A percentile compares a stretch with the other conserved stretches of the same genome.
Conservation (phyloP, 202 grass and related monocot genomes). For the Brachypodium distachyon region DNA sequence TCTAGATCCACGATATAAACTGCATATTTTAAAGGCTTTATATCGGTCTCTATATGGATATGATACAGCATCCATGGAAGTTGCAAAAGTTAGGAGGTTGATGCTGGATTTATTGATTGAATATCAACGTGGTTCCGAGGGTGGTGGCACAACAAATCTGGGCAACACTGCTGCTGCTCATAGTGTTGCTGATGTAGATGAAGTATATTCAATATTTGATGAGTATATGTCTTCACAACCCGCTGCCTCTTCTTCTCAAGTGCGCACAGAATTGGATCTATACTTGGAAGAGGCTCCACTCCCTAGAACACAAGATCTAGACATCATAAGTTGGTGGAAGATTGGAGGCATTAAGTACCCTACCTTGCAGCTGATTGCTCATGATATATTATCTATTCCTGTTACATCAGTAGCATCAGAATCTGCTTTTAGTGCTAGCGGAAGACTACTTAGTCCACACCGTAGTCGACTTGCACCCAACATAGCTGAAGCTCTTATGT, state of each 20-base stretch:
- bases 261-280: background rate
- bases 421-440: background rate
- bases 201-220: background rate
- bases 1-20: background rate
- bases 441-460: background rate
- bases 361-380: background rate
- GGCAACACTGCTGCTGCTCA: accelerated
- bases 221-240: background rate
- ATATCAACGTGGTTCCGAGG: background rate
- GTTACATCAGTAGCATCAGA: background rate
- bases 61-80: background rate
- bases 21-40: background rate
- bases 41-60: background rate
- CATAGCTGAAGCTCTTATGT: background rate
- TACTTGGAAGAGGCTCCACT: background rate
- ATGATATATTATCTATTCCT: background rate
- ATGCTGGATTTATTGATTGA: background rate
- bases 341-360: background rate
- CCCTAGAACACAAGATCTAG: background rate
- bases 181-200: background rate
- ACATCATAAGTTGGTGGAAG: background rate
- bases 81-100: background rate
- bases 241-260: background rate
- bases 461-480: background rate
- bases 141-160: background rate